phyloP scores from a whole-genome alignment of 2,329 filamentous ascomycete genomes.

The Aspergillus aculeatinus region DNA sequence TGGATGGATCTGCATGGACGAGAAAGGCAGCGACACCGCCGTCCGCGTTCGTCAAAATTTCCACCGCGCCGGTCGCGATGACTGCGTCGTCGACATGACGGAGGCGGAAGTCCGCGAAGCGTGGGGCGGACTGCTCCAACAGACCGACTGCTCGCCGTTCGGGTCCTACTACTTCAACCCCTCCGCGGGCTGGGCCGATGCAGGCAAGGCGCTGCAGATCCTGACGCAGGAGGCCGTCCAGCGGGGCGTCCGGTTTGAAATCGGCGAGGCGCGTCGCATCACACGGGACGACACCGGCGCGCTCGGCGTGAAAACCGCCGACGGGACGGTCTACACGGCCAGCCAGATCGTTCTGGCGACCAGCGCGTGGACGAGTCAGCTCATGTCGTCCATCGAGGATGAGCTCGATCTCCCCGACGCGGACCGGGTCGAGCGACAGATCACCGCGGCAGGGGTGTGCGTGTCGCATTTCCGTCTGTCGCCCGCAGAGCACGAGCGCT shows the following conservation, averaged over 20 bases:
- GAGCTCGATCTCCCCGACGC: slow-evolving; percentile 46
- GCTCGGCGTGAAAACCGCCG: slow-evolving; percentile 48
- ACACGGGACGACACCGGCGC: slow-evolving; percentile 40
- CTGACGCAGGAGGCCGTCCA: slow-evolving; percentile 47
- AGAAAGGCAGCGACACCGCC: slow-evolving; percentile 49
- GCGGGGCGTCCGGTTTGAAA: slow-evolving; percentile 47
- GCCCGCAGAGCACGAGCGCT: slow-evolving; percentile 49
- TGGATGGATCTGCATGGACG: slow-evolving; percentile 59
- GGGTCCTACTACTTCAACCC: slow-evolving; percentile 51
- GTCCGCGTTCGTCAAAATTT: slow-evolving; percentile 57
- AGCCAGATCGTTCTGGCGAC: slow-evolving; percentile 57
- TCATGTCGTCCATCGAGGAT: slow-evolving; percentile 54
- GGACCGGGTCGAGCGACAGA: slow-evolving; percentile 52
- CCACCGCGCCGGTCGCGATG: slow-evolving; percentile 44
- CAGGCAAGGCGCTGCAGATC: slow-evolving; percentile 46
- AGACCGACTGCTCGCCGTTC: slow-evolving; percentile 39
- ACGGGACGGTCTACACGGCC: slow-evolving; percentile 50
- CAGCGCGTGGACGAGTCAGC: slow-evolving; percentile 56
- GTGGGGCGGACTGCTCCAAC: slow-evolving; percentile 44
- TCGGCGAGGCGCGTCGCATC: slow-evolving; percentile 47
- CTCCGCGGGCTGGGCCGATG: slow-evolving; percentile 56
- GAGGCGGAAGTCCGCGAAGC: slow-evolving; percentile 41
- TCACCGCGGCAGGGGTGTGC: slow-evolving; percentile 60
- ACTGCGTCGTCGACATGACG: slow-evolving; percentile 44
- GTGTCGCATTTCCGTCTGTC: slow-evolving; percentile 59